Percentiles rank a stretch among this genome's conserved stretches.
phyloP scores from a whole-genome alignment of 371 early-diverging fungal species.

The Basidiobolus meristosporus region DNA sequence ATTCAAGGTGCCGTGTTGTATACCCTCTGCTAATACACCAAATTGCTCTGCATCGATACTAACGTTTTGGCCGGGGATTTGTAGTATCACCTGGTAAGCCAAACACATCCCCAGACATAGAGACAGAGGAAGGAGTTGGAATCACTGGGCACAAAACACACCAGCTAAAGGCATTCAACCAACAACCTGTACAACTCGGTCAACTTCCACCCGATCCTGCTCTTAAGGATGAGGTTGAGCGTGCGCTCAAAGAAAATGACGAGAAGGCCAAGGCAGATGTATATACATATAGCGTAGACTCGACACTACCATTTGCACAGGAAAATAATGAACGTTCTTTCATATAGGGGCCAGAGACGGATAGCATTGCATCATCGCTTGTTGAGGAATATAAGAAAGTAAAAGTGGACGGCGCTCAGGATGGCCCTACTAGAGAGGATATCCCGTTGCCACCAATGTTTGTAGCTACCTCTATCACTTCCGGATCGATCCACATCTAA shows the following conservation, averaged over 20 bases:
- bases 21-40: not conserved
- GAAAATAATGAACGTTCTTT: too few relatives aligned
- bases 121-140: slow-evolving; percentile 42
- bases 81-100: slow-evolving; percentile 6
- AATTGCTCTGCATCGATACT: too few relatives aligned
- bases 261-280: not conserved
- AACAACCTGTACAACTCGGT: slow-evolving; percentile 43
- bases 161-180: slow-evolving; percentile 66
- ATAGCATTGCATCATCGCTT: slow-evolving; percentile 4
- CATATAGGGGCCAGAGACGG: not conserved
- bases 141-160: slow-evolving; percentile 57
- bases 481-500: not conserved
- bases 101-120: slow-evolving; percentile 10
- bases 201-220: slow-evolving; percentile 25
- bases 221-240: slow-evolving; percentile 17
- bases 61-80: too few relatives aligned
- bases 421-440: slow-evolving; percentile 21
- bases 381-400: slow-evolving; percentile 21
- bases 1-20: slow-evolving; percentile 38
- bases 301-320: too few relatives aligned
- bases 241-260: slow-evolving; percentile 15
- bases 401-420: slow-evolving; percentile 19
- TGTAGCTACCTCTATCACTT: slow-evolving; percentile 4
- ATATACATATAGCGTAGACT: too few relatives aligned
- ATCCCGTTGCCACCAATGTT: slow-evolving; percentile 59